Percentiles rank a stretch among this genome's conserved stretches.
These are phyloP conservation scores for Globisporangium splendens DNA, from an alignment of 352 stramenopile genomes.

Conservation along the genomic window DNA sequence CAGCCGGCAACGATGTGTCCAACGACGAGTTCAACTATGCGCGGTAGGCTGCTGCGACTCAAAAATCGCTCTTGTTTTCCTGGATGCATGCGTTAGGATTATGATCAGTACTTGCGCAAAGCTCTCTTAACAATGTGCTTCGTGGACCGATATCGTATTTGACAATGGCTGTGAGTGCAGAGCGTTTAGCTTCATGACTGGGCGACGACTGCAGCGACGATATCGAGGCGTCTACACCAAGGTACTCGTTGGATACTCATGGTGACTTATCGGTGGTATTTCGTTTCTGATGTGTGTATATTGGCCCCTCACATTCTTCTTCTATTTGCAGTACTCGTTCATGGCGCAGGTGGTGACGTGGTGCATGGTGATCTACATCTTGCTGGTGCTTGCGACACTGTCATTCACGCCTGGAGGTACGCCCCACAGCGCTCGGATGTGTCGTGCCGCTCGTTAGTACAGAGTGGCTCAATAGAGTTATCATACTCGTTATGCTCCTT, in stretches of 20 bases:
- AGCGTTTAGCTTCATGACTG: constrained; percentile 34
- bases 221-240: constrained; percentile 41
- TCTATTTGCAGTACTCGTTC: constrained; percentile 26
- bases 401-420: constrained; percentile 11
- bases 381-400: constrained; percentile 25
- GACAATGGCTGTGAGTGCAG: constrained; percentile 13
- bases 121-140: no score
- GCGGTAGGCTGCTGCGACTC: no score
- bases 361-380: constrained; percentile 32
- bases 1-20: background rate
- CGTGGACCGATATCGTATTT: background rate
- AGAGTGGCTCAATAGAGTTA: no score
- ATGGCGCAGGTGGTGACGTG: constrained; percentile 29
- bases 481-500: background rate
- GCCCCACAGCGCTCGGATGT: no score
- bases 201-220: constrained; percentile 27
- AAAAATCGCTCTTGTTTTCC: no score
- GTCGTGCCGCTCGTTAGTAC: no score
- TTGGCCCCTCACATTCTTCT: background rate
- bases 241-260: constrained; percentile 3
- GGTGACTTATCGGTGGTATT: no score
- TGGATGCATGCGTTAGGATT: no score
- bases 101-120: no score
- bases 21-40: constrained; percentile 12
- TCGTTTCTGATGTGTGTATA: no score